Evolutionary conservation across 2,329 filamentous ascomycete genomes (phyloP).

Genomic region (Phialophora tarda): DNA sequence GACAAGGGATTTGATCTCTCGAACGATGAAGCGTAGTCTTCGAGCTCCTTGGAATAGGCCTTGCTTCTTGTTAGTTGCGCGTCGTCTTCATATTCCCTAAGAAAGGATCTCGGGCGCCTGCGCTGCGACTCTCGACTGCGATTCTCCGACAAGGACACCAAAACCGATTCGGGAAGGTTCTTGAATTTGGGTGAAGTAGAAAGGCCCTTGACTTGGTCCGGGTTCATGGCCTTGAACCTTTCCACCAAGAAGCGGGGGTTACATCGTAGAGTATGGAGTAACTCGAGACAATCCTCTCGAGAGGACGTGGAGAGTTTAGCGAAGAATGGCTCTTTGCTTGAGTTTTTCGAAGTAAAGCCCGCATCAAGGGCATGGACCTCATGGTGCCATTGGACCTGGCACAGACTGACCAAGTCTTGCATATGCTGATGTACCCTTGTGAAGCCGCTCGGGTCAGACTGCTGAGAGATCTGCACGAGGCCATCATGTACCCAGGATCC

Average conservation of each 20-base stretch:
- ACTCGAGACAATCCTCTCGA: constrained; percentile 75
- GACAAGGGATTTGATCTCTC: constrained; percentile 87
- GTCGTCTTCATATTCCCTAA: constrained; percentile 74
- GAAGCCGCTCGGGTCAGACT: constrained; percentile 54
- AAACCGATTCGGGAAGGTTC: constrained; percentile 82
- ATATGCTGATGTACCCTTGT: constrained; percentile 52
- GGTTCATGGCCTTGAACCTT: constrained; percentile 75
- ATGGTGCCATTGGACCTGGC: constrained; percentile 45
- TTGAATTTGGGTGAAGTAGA: constrained; percentile 78
- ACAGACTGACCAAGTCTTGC: constrained; percentile 52
- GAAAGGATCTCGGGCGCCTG: constrained; percentile 51
- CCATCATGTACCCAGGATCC: constrained; percentile 51
- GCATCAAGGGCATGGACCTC: constrained; percentile 46
- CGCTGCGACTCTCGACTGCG: constrained; percentile 57
- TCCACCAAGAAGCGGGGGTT: constrained; percentile 88
- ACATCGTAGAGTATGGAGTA: constrained; percentile 80
- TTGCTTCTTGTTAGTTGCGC: constrained; percentile 55
- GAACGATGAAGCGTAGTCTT: constrained; percentile 85
- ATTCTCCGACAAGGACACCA: constrained; percentile 67
- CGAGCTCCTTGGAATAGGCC: constrained; percentile 63
- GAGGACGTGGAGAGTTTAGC: constrained; percentile 76
- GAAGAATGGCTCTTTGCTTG: constrained; percentile 47
- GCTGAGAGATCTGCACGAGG: constrained; percentile 52
- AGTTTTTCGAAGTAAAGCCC: constrained; percentile 4
- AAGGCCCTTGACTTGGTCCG: constrained; percentile 76